Percentiles rank a stretch among this genome's conserved stretches.
Evolutionary conservation across 352 stramenopile genomes (phyloP).

Genomic region (Phytophthora lateralis): DNA sequence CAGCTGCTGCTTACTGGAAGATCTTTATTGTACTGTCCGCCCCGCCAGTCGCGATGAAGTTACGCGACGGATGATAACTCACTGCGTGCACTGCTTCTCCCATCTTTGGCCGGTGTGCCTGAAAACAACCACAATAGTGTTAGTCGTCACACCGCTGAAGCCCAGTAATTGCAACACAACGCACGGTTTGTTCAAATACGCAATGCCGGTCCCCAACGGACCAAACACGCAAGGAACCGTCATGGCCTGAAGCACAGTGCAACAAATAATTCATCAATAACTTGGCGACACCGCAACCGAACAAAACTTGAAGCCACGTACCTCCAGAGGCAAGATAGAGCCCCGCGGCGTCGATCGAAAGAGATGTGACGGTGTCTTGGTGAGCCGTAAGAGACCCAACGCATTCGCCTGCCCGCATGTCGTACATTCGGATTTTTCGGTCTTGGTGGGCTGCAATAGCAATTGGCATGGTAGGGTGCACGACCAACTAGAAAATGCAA

Average conservation of each 20-base stretch:
- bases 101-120: slow-evolving; percentile 85
- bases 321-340: slow-evolving; percentile 79
- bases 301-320: slow-evolving; percentile 19
- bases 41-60: slow-evolving; percentile 80
- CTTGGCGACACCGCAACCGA: neutral
- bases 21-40: slow-evolving; percentile 89
- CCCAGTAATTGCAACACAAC: slow-evolving; percentile 6
- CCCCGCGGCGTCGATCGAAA: slow-evolving; percentile 80
- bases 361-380: slow-evolving; percentile 79
- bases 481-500: slow-evolving; percentile 40
- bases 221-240: slow-evolving; percentile 86
- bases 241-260: slow-evolving; percentile 52
- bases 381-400: slow-evolving; percentile 78
- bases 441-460: slow-evolving; percentile 85
- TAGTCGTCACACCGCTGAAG: neutral
- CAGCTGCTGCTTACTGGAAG: slow-evolving; percentile 70
- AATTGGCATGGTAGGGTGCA: slow-evolving; percentile 86
- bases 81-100: slow-evolving; percentile 80
- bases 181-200: slow-evolving; percentile 85
- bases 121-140: slow-evolving; percentile 7
- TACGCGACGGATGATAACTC: slow-evolving; percentile 76
- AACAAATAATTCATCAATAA: slow-evolving; percentile 11
- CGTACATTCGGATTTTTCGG: slow-evolving; percentile 85
- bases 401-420: slow-evolving; percentile 86
- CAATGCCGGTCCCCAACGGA: slow-evolving; percentile 82